Evolutionary conservation across 192 early-diverging fungal species (phyloP).

Genomic region (Mortierella antarctica): DNA sequence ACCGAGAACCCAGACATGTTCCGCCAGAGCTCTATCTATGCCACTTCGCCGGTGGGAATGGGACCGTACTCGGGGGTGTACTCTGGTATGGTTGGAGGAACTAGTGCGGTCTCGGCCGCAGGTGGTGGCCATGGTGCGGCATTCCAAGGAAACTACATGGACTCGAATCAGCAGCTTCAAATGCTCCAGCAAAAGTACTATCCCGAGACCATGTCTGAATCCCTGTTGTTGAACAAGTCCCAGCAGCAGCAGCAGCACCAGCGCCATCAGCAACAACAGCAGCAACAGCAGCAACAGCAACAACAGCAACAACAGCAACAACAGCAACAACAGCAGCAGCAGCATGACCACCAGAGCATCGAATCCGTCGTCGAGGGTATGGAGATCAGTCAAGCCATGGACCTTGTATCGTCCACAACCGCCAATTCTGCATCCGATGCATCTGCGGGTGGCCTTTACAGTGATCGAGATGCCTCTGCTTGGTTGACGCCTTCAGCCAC

Average conservation of each 20-base stretch:
- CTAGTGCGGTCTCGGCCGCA: neutral
- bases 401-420: neutral
- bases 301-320: too few relatives aligned
- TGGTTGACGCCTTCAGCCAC: constrained; percentile 11
- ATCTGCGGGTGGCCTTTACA: constrained; percentile 5
- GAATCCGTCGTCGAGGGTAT: constrained; percentile 29
- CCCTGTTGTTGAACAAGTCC: neutral
- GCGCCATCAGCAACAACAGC: neutral
- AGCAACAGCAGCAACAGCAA: neutral
- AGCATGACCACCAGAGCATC: constrained; percentile 1
- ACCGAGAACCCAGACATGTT: constrained; percentile 9
- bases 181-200: constrained; percentile 33
- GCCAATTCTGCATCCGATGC: neutral
- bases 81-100: constrained; percentile 5
- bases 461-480: constrained; percentile 30
- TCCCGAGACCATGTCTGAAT: constrained; percentile 1
- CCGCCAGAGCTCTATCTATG: neutral
- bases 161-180: constrained; percentile 29
- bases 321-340: constrained; percentile 1
- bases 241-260: constrained; percentile 8
- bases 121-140: neutral
- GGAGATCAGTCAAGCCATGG: constrained; percentile 19
- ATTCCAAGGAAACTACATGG: constrained; percentile 15
- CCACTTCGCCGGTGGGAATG: neutral
- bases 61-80: neutral